phyloP scores from a whole-genome alignment of 139 green algal species.

The Haematococcus sp. region DNA sequence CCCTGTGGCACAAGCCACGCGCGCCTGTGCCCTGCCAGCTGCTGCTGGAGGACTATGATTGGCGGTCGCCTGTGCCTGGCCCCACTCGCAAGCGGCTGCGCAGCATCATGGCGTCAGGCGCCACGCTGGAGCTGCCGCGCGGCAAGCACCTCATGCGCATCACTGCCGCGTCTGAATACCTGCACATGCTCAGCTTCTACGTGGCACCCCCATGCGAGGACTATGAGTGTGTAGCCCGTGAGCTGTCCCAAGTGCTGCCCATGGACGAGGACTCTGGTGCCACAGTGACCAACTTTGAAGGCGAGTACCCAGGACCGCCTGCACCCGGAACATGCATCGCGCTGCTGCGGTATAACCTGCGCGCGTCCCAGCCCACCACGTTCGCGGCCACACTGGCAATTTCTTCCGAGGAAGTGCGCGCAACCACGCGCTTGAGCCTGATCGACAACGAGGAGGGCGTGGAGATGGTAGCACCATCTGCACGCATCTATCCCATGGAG shows the following conservation, averaged over 20 bases:
- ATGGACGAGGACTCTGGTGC: background rate
- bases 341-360: conserved; percentile 28
- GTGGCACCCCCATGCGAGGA: conserved; percentile 7
- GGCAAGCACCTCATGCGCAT: conserved; percentile 58
- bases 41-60: conserved; percentile 41
- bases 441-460: conserved; percentile 28
- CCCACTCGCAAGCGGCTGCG: conserved; percentile 42
- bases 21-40: conserved; percentile 18
- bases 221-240: background rate
- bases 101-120: conserved; percentile 23
- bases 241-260: conserved; percentile 1
- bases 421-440: conserved; percentile 28
- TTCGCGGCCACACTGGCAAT: conserved; percentile 24
- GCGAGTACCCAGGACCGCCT: background rate
- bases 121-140: conserved; percentile 51
- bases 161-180: conserved; percentile 16
- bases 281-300: background rate
- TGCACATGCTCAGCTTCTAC: conserved; percentile 45
- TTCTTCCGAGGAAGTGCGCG: conserved; percentile 30
- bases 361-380: conserved; percentile 7
- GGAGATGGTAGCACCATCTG: background rate
- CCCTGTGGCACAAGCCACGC: conserved; percentile 26
- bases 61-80: conserved; percentile 17
- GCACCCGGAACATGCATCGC: background rate
- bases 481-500: conserved; percentile 9